Percentiles rank a stretch among this genome's conserved stretches.
Conservation (phyloP, 2,329 filamentous ascomycete species). For the Phoma sp. region DNA sequence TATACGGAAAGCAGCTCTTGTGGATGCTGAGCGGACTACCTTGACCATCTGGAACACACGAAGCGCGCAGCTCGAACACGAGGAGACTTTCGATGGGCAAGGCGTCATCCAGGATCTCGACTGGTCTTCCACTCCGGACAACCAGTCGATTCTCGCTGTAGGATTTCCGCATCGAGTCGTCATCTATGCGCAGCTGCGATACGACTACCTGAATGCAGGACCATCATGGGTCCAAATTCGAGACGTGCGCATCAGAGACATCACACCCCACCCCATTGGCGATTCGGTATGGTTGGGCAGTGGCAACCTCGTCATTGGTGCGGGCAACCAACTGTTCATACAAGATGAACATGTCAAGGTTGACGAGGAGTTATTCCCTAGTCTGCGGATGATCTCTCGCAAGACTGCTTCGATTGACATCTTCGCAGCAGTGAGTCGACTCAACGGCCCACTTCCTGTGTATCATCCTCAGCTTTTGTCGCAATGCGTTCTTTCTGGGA, state of each 20-base stretch:
- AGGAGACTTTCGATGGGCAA: constrained; percentile 73
- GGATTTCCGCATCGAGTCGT: constrained; percentile 87
- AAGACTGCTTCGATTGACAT: constrained; percentile 67
- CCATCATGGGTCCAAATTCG: constrained; percentile 89
- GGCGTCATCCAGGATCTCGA: constrained; percentile 85
- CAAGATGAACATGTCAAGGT: constrained; percentile 77
- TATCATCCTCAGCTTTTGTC: constrained; percentile 93
- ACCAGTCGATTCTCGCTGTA: constrained; percentile 88
- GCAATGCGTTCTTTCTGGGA: constrained; percentile 84
- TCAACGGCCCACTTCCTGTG: constrained; percentile 86
- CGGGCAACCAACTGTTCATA: constrained; percentile 89
- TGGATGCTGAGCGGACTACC: constrained; percentile 73
- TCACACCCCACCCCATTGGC: constrained; percentile 88
- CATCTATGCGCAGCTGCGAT: constrained; percentile 84
- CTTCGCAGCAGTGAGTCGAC: constrained; percentile 79
- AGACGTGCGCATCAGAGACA: constrained; percentile 79
- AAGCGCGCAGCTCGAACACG: constrained; percentile 80
- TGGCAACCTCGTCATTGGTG: constrained; percentile 84
- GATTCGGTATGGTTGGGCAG: constrained; percentile 90
- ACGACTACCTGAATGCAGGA: constrained; percentile 86
- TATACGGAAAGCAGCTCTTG: constrained; percentile 83
- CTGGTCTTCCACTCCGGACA: constrained; percentile 91
- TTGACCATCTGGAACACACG: constrained; percentile 92
- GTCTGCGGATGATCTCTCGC: constrained; percentile 58
- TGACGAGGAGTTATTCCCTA: constrained; percentile 65